These are phyloP conservation scores for Dipteronia sinensis DNA, from an alignment of 345 rosid species.

Conservation along the genomic window DNA sequence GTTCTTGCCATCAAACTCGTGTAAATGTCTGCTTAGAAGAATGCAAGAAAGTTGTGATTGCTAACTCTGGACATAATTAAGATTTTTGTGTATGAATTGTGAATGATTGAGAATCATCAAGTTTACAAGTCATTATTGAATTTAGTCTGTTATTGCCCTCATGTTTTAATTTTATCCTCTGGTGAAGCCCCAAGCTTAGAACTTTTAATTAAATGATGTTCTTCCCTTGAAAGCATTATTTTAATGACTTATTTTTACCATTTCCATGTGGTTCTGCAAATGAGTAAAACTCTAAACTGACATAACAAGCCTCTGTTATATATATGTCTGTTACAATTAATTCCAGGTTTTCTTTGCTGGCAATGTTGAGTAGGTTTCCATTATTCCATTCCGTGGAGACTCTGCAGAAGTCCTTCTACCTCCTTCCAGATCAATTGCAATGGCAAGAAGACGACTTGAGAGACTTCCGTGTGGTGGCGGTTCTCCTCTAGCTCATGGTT, in stretches of 20 bases:
- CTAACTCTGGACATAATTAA: not conserved
- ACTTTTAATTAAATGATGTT: not conserved
- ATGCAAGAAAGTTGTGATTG: not conserved
- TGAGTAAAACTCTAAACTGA: not conserved
- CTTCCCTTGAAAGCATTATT: not conserved
- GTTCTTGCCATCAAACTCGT: not conserved
- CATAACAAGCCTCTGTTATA: not conserved
- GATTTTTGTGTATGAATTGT: not conserved
- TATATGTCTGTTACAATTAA: constrained; percentile 3
- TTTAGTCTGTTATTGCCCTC: not conserved
- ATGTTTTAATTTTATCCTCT: not conserved
- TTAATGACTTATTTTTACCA: not conserved
- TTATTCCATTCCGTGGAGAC: constrained; percentile 96
- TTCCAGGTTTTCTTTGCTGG: constrained; percentile 17
- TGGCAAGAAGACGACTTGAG: constrained; percentile 98
- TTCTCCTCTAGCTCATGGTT: constrained; percentile 97
- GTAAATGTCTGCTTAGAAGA: not conserved
- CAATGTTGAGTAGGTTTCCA: constrained; percentile 64
- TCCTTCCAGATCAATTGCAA: constrained; percentile 94
- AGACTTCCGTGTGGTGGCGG: constrained; percentile 99
- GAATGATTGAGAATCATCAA: not conserved
- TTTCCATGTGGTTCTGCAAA: not conserved
- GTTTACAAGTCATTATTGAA: not conserved
- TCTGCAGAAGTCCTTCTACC: constrained; percentile 94
- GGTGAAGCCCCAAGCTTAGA: not conserved